These are phyloP conservation scores for Stephania japonica DNA, from an alignment of 164 flowering plant species.

Conservation along the genomic window DNA sequence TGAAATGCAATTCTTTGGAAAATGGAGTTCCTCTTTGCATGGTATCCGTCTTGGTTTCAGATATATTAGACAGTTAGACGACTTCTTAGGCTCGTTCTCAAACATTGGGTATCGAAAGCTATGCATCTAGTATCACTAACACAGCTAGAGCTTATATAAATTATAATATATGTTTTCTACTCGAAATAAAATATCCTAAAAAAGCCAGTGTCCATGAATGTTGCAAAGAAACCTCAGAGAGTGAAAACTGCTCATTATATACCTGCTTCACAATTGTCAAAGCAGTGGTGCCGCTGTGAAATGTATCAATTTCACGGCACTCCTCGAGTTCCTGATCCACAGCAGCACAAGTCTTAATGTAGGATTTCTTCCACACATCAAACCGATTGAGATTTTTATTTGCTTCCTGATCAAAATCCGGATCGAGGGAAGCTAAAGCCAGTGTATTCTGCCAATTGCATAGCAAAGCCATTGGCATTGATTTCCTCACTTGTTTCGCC, in stretches of 20 bases:
- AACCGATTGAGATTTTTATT: slow-evolving; percentile 33
- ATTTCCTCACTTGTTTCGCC: slow-evolving; percentile 55
- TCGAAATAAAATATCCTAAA: too few species aligned
- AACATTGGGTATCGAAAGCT: too few species aligned
- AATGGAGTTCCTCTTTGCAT: too few species aligned
- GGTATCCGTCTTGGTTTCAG: too few species aligned
- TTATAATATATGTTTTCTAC: too few species aligned
- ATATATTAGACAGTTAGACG: too few species aligned
- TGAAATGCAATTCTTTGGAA: too few species aligned
- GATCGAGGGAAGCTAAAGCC: slow-evolving; percentile 30
- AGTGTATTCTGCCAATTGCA: slow-evolving; percentile 73
- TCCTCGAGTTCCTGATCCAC: slow-evolving; percentile 65
- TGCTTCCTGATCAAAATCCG: slow-evolving; percentile 28
- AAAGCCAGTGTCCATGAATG: too few species aligned
- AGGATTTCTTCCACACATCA: slow-evolving; percentile 69
- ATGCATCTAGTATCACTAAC: too few species aligned
- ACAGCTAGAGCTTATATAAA: too few species aligned
- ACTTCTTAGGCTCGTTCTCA: too few species aligned
- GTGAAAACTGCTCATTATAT: slow-evolving; percentile 9
- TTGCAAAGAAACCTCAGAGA: background rate
- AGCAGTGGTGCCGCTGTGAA: slow-evolving; percentile 81
- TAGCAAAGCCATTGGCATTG: slow-evolving; percentile 58
- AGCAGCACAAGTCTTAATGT: slow-evolving; percentile 57
- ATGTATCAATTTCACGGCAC: slow-evolving; percentile 49
- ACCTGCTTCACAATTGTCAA: slow-evolving; percentile 81